Conservation (phyloP, 108 stramenopile genomes). For the Cyclotella distinguenda region DNA sequence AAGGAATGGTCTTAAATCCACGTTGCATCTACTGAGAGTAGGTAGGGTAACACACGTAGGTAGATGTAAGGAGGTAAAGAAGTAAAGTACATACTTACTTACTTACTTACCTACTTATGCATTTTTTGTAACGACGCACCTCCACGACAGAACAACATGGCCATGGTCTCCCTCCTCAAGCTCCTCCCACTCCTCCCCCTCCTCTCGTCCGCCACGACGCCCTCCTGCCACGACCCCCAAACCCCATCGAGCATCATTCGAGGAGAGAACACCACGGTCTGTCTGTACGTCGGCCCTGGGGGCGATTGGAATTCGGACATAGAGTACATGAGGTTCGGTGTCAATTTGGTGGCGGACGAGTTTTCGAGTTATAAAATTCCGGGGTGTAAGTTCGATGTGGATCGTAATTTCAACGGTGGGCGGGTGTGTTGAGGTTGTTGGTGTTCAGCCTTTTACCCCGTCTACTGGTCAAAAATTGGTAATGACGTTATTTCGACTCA, state of each 20-base stretch:
- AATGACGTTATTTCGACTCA: background rate
- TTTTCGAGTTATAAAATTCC: slow-evolving; percentile 46
- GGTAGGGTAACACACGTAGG: too few relatives aligned
- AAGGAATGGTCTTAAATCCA: too few relatives aligned
- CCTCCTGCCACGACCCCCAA: slow-evolving; percentile 31
- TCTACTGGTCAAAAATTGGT: background rate
- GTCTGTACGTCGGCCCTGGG: slow-evolving; percentile 36
- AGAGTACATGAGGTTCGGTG: slow-evolving; percentile 33
- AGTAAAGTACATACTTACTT: too few relatives aligned
- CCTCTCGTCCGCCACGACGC: background rate
- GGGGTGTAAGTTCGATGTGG: slow-evolving; percentile 25
- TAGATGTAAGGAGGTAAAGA: too few relatives aligned
- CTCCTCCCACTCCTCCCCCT: background rate
- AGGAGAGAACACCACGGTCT: slow-evolving; percentile 38
- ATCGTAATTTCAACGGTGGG: background rate
- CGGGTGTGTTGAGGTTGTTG: background rate
- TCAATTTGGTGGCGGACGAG: slow-evolving; percentile 39
- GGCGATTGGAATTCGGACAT: slow-evolving; percentile 41
- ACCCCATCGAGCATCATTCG: slow-evolving; percentile 21
- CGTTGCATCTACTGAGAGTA: too few relatives aligned
- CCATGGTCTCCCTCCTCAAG: background rate
- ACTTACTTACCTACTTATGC: too few relatives aligned
- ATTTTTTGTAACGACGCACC: too few relatives aligned
- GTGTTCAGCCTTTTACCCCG: background rate
- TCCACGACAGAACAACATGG: too few relatives aligned